These are phyloP conservation scores for Harringtonia aguacate DNA, from an alignment of 2,329 filamentous ascomycete species.

Conservation along the genomic window DNA sequence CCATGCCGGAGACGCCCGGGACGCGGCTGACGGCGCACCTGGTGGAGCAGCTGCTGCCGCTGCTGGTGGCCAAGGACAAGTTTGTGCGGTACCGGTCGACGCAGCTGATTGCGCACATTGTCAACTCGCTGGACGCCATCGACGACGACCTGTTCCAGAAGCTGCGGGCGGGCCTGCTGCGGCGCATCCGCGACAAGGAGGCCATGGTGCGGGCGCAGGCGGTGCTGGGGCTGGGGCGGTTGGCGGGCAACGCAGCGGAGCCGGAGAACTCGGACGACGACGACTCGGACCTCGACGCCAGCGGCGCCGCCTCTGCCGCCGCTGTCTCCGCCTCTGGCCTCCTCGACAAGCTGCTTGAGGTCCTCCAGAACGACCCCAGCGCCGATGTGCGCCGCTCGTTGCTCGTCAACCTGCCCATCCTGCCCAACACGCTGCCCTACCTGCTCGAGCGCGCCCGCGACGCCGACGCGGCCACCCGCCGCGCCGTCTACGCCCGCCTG, in stretches of 20 bases:
- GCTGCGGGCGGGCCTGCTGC: slow-evolving; percentile 67
- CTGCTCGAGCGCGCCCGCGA: slow-evolving; percentile 87
- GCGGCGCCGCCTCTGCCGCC: no score
- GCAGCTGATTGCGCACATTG: slow-evolving; percentile 80
- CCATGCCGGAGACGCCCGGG: slow-evolving; percentile 72
- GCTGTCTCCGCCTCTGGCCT: slow-evolving; percentile 56
- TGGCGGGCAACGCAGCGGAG: slow-evolving; percentile 69
- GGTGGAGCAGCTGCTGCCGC: slow-evolving; percentile 60
- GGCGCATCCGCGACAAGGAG: slow-evolving; percentile 87
- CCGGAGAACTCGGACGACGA: slow-evolving; percentile 57
- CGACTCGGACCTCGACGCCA: slow-evolving; percentile 57
- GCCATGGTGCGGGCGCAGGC: slow-evolving; percentile 86
- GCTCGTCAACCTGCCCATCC: slow-evolving; percentile 80
- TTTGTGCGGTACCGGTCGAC: slow-evolving; percentile 81
- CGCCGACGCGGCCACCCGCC: slow-evolving; percentile 70
- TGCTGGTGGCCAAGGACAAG: slow-evolving; percentile 86
- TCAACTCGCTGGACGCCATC: slow-evolving; percentile 85
- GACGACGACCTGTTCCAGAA: slow-evolving; percentile 86
- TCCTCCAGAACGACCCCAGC: slow-evolving; percentile 87
- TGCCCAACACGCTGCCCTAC: slow-evolving; percentile 71
- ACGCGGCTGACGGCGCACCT: slow-evolving; percentile 67
- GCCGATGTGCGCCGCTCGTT: slow-evolving; percentile 86
- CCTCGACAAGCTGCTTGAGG: slow-evolving; percentile 72
- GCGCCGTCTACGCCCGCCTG: slow-evolving; percentile 77
- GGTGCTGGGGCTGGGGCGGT: slow-evolving; percentile 74